Evolutionary conservation across 2,329 filamentous ascomycete genomes (phyloP), one percentile per base, ranked within the genome.

Genomic region (Madurella mycetomatis): DNA sequence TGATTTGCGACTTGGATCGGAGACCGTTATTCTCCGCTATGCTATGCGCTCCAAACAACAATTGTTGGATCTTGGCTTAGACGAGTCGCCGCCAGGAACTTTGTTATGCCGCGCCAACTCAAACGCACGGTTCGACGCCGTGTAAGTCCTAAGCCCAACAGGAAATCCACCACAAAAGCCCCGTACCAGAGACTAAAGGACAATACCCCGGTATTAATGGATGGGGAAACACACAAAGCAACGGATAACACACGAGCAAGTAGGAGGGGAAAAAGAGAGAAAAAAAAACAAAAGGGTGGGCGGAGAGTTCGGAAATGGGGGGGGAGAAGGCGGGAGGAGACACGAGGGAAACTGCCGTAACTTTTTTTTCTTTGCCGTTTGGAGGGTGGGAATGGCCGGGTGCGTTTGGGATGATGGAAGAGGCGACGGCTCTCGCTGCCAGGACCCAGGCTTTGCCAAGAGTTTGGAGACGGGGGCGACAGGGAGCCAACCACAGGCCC

Each of bases 301-400:
- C 57, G 57, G 57, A 56, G 49, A 37, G 55, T 55, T 60, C 57
- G 57, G 57, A 54, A 45, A 54, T 44, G 41, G 45, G 39, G 32
- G 17, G 49, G 40, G 47, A 46, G 34, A 31, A 41, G 44, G 39
- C 37, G 42, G 32, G 37, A 32, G 51, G 41, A 51, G 41, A 41
- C 46, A n/a, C 47, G 45, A 41, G 13, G 49, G 49, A 25, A 44
- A 46, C 41, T 43, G 56, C 55, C 54, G 59, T 58, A 55, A 60
- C 59, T 61, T 62, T 63, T 64, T 64, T 62, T 64, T 61, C 54
- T 43, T 51, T 57, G 55, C 60, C 55, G 52, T 56, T 61, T 60
- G 54, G 58, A 37, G 58, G 52, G 49, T 49, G 54, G 56, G 25
- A 25, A 46, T 47, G 53, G 54, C 43, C 48, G 51, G 54, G 47